Percentiles rank a stretch among this genome's conserved stretches.
Evolutionary conservation across 73 alveolate genomes (phyloP).

Genomic region (Tetrahymena thermophila): DNA sequence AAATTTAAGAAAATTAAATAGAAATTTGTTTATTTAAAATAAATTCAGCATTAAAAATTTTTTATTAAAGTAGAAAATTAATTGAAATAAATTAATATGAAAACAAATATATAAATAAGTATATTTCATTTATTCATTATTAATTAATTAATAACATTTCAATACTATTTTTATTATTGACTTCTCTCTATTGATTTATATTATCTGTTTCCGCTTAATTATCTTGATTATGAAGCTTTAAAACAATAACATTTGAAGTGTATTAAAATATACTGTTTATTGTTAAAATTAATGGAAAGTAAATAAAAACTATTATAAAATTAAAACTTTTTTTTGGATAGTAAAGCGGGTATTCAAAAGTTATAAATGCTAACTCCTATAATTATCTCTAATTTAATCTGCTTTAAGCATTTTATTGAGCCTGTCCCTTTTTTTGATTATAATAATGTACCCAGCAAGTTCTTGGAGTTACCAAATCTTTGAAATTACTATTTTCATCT

Average conservation of each 20-base stretch:
- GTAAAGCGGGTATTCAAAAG: not conserved
- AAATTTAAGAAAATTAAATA: too few species aligned
- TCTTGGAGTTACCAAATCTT: not conserved
- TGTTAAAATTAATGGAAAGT: not conserved
- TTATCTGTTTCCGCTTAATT: not conserved
- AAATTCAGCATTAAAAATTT: too few species aligned
- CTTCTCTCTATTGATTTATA: too few species aligned
- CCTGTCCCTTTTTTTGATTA: not conserved
- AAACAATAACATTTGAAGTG: not conserved
- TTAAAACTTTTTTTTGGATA: not conserved
- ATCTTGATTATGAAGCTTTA: not conserved
- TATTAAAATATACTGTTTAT: not conserved
- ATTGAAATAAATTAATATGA: too few species aligned
- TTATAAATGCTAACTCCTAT: not conserved
- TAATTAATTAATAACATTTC: not conserved
- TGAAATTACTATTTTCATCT: not conserved
- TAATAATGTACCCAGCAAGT: not conserved
- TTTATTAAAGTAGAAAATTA: too few species aligned
- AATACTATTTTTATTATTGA: not conserved
- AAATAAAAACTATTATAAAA: not conserved
- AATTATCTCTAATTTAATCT: not conserved
- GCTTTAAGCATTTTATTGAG: not conserved
- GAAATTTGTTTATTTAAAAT: too few species aligned
- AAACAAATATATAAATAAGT: too few species aligned
- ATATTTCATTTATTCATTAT: too few species aligned